phyloP scores from a whole-genome alignment of 345 rosid species.

The Moringa oleifera region DNA sequence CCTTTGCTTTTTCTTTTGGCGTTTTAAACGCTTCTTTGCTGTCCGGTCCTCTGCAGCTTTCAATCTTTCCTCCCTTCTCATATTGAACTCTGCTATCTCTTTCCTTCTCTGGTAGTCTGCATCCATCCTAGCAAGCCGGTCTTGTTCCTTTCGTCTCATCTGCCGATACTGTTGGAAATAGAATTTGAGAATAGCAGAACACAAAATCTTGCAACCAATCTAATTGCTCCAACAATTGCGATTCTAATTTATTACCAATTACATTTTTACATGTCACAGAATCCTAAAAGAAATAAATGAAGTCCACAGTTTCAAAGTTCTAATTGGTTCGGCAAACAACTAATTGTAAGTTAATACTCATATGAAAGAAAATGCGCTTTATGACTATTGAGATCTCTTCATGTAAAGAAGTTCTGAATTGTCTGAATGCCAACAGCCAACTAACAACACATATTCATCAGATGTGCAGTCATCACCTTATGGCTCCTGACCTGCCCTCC shows the following conservation, averaged over 20 bases:
- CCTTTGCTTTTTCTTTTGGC: constrained; percentile 77
- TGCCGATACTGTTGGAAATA: constrained; percentile 68
- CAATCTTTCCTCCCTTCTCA: constrained; percentile 79
- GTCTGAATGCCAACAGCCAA: no score
- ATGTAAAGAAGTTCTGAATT: no score
- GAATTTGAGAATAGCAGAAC: not conserved
- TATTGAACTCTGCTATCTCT: constrained; percentile 57
- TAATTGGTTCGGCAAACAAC: not conserved
- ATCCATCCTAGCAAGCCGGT: constrained; percentile 85
- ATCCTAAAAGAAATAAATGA: not conserved
- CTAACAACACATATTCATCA: no score
- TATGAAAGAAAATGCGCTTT: no score
- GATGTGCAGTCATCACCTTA: no score
- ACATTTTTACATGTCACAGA: not conserved
- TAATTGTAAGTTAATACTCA: not conserved
- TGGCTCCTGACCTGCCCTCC: no score
- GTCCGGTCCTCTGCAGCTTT: constrained; percentile 82
- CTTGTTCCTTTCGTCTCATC: constrained; percentile 94
- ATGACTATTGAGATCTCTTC: no score
- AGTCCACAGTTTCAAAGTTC: not conserved
- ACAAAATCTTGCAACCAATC: not conserved
- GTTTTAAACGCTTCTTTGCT: constrained; percentile 75
- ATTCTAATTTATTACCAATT: no score
- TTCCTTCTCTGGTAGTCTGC: constrained; percentile 74
- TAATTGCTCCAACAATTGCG: not conserved